Percentiles rank a stretch among this genome's conserved stretches.
These are phyloP conservation scores for Echinosophora koreensis DNA, from an alignment of 306 rosid genomes.

Conservation along the genomic window DNA sequence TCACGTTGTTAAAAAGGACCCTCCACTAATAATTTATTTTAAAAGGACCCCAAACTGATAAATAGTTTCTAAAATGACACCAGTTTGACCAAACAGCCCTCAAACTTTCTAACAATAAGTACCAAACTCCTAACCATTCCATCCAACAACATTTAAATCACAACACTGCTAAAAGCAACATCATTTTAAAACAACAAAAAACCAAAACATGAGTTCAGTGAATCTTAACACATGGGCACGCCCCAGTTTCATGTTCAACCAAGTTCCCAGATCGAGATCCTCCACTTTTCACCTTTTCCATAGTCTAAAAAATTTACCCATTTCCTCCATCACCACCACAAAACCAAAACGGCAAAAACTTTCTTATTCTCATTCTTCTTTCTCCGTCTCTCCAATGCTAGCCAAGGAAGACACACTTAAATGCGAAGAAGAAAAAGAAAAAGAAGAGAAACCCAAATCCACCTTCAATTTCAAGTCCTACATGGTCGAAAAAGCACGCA, in stretches of 20 bases:
- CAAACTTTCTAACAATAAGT: background rate
- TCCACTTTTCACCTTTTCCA: slow-evolving; percentile 43
- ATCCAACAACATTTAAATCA: background rate
- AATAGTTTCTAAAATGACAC: too few relatives aligned
- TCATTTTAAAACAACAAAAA: background rate
- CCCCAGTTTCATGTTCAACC: slow-evolving; percentile 56
- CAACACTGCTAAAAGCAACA: background rate
- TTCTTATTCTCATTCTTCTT: background rate
- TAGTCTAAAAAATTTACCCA: slow-evolving; percentile 41
- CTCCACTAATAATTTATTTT: too few relatives aligned
- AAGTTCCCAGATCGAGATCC: slow-evolving; percentile 58
- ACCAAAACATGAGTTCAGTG: slow-evolving; percentile 62
- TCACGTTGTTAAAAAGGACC: too few relatives aligned
- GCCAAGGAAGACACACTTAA: slow-evolving; percentile 59
- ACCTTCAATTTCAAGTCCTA: slow-evolving; percentile 66
- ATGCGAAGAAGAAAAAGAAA: slow-evolving; percentile 43
- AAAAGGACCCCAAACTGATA: too few relatives aligned
- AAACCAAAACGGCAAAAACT: background rate
- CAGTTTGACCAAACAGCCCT: too few relatives aligned
- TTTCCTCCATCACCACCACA: slow-evolving; percentile 17
- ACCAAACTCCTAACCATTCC: background rate
- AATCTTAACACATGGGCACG: slow-evolving; percentile 66
- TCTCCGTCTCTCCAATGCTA: slow-evolving; percentile 58
- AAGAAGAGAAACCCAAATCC: slow-evolving; percentile 48
- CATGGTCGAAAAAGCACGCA: slow-evolving; percentile 55